A percentile compares a stretch with the other conserved stretches of the same genome.
phyloP scores from a whole-genome alignment of 1,284 basidiomycete genomes.

The Trichosporon coremiiforme region DNA sequence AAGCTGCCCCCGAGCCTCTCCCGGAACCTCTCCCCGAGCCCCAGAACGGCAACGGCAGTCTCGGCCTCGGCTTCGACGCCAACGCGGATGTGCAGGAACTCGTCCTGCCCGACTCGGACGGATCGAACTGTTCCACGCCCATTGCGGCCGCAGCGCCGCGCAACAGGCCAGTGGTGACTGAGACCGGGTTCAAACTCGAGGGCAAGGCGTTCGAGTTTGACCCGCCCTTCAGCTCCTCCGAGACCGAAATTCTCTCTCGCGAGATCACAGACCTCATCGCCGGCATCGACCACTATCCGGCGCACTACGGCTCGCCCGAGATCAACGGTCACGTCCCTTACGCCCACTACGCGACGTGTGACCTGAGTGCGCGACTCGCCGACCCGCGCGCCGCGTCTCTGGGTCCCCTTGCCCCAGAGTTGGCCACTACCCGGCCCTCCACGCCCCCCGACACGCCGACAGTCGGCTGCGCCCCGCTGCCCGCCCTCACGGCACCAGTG shows the following conservation, averaged over 20 bases:
- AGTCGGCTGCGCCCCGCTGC: not conserved
- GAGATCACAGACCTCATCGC: not conserved
- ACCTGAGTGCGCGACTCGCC: not conserved
- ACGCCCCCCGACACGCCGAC: slow-evolving; percentile 12
- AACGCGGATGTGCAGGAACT: too few relatives aligned
- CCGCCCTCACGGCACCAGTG: not conserved
- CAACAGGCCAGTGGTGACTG: not conserved
- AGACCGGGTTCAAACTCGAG: not conserved
- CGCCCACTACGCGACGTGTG: not conserved
- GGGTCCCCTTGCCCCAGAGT: slow-evolving; percentile 4
- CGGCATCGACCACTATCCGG: not conserved
- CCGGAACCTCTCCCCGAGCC: not conserved
- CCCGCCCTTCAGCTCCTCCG: not conserved
- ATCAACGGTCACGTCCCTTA: not conserved
- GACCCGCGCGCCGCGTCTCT: not conserved
- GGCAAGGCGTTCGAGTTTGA: slow-evolving; percentile 8
- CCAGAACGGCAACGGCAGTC: not conserved
- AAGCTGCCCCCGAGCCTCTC: not conserved
- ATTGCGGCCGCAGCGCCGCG: not conserved
- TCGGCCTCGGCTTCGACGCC: not conserved
- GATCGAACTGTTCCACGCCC: not conserved
- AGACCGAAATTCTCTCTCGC: not conserved
- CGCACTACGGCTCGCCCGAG: not conserved
- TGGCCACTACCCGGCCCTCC: not conserved
- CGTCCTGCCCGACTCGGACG: not conserved